Evolutionary conservation across 768 basidiomycete genomes (phyloP), one percentile per base, ranked within the genome.

Genomic region (Fibroporia radiculosa): DNA sequence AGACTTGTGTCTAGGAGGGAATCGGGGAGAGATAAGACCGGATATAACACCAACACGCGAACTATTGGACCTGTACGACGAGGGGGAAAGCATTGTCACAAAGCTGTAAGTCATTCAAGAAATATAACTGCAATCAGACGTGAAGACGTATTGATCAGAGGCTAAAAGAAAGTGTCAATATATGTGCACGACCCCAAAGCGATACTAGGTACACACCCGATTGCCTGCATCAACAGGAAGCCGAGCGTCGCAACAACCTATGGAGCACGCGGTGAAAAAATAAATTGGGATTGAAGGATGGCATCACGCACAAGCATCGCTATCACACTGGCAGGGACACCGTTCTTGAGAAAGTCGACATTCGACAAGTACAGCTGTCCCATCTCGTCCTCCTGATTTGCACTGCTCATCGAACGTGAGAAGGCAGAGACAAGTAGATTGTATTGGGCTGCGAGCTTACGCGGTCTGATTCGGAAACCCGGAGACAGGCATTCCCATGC

Each of bases 381-480:
- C 42, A 98, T 74, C 58, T 96, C 93, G 61, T 97, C 86, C 58
- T 96, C 93, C 62, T 95, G 89, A 6, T 90, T 89, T 4, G 90
- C 89, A 39, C 87, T 90, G 40, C n/a, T 40, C 29, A 39, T n/a
- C 48, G 12, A 43, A 4, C 33, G 12, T 28, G 33, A 28, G 36
- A n/a, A 38, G 20, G 24, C 36, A 40, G 46, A 34, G 34, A 47
- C 39, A 22, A 44, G 37, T 23, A 48, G 42, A n/a, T n/a, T n/a
- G n/a, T n/a, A n/a, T 23, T 6, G 14, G 1, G 19, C 23, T 32
- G 38, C n/a, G 31, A 27, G 77, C 86, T 56, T 64, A 93, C 93
- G 92, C 91, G 39, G 91, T 93, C 66, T 96, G 91, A 63, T 97
- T 96, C 0, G 95, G 95, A 72, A 98, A 99, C n/a, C 96, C 96